These are phyloP conservation scores for Fusarium sp. DNA, from an alignment of 2,329 filamentous ascomycete genomes.

Conservation along the genomic window DNA sequence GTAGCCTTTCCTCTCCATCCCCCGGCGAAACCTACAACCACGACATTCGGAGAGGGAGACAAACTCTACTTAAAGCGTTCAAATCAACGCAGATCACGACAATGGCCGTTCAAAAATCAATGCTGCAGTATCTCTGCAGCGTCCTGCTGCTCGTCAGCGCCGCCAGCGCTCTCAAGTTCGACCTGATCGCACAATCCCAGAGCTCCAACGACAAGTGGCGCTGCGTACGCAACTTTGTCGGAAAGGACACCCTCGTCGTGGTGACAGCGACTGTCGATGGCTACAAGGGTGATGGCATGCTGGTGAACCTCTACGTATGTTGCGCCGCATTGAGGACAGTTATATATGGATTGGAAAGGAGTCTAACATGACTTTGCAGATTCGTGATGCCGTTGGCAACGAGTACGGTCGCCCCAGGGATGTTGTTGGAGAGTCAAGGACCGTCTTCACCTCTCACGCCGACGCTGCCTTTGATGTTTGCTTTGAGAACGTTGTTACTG, in stretches of 20 bases:
- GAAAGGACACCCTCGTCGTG: conserved; percentile 92
- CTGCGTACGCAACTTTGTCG: conserved; percentile 97
- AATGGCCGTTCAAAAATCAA: conserved; percentile 66
- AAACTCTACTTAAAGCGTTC: conserved; percentile 10
- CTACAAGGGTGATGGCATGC: conserved; percentile 90
- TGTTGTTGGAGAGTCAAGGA: conserved; percentile 90
- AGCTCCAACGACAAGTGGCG: conserved; percentile 76
- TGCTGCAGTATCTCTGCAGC: conserved; percentile 72
- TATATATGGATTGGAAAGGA: conserved; percentile 10
- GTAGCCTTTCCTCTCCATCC: conserved; percentile 43
- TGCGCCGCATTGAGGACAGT: conserved; percentile 12
- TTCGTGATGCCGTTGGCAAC: conserved; percentile 95
- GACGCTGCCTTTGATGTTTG: conserved; percentile 97
- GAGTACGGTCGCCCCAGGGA: conserved; percentile 95
- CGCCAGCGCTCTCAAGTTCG: conserved; percentile 88
- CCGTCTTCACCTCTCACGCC: conserved; percentile 92
- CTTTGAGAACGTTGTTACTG: conserved; percentile 86
- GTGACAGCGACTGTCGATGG: conserved; percentile 92
- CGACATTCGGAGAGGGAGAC: conserved; percentile 29
- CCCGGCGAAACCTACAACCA: conserved; percentile 5
- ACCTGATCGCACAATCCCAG: conserved; percentile 78
- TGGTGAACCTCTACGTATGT: conserved; percentile 91
- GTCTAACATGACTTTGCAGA: conserved; percentile 67
- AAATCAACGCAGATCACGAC: conserved; percentile 19
- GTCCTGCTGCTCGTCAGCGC: conserved; percentile 69